These are phyloP conservation scores for Pestalotiopsis sp. DNA, from an alignment of 2,329 filamentous ascomycete species.

Conservation along the genomic window DNA sequence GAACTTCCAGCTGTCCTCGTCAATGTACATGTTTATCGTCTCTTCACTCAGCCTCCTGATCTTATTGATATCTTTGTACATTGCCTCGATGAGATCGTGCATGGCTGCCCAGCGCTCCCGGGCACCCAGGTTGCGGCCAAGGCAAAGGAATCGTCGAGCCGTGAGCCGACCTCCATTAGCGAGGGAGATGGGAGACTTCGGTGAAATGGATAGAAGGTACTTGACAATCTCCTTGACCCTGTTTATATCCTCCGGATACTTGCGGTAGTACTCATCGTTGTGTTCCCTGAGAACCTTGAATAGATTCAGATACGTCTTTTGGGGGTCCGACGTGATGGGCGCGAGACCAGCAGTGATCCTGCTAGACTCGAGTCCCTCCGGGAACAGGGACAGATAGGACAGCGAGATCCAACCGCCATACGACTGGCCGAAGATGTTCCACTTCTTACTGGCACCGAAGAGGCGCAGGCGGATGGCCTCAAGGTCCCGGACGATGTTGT, in stretches of 20 bases:
- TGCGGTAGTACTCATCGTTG: background rate
- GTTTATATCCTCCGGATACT: background rate
- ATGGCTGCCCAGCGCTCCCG: background rate
- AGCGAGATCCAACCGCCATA: constrained; percentile 75
- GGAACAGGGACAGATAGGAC: constrained; percentile 69
- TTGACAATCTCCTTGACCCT: background rate
- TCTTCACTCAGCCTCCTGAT: too few relatives aligned
- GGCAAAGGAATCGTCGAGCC: background rate
- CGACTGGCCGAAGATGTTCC: constrained; percentile 70
- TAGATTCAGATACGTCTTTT: background rate
- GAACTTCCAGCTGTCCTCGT: constrained; percentile 16
- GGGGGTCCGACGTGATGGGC: constrained; percentile 52
- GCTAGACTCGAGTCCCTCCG: constrained; percentile 61
- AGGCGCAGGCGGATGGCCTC: constrained; percentile 68
- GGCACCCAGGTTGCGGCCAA: background rate
- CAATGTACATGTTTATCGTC: background rate
- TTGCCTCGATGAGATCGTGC: background rate
- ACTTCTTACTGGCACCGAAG: constrained; percentile 51
- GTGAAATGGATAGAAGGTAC: background rate
- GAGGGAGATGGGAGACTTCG: background rate
- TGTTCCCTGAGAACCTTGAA: background rate
- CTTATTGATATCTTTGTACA: background rate
- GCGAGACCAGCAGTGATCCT: constrained; percentile 70
- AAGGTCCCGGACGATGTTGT: constrained; percentile 73
- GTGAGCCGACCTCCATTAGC: background rate